phyloP scores from a whole-genome alignment of 345 rosid genomes.

The Eucalyptus urophylla region DNA sequence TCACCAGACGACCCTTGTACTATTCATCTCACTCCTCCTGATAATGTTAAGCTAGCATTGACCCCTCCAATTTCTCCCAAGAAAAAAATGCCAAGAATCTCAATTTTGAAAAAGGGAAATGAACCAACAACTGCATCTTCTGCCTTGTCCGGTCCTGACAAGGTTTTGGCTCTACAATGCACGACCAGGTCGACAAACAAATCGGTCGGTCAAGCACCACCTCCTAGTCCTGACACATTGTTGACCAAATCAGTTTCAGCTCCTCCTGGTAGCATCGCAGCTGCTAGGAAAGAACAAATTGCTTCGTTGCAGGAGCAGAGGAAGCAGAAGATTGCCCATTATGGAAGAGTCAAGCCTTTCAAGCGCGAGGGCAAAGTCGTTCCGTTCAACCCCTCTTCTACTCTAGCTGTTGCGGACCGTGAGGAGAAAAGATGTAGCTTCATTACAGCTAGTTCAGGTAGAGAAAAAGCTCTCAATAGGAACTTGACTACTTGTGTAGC shows the following conservation, averaged over 20 bases:
- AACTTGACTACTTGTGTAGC: not conserved
- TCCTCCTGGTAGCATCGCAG: constrained; percentile 61
- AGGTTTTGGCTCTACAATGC: not conserved
- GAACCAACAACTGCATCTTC: not conserved
- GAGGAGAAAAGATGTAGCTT: constrained; percentile 58
- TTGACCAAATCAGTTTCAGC: constrained; percentile 1
- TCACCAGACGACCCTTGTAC: not conserved
- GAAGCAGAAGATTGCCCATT: constrained; percentile 48
- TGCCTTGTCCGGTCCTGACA: constrained; percentile 15
- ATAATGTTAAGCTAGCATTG: constrained; percentile 1
- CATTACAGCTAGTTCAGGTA: constrained; percentile 61
- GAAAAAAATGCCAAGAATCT: constrained; percentile 19
- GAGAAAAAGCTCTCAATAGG: not conserved
- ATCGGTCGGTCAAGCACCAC: not conserved
- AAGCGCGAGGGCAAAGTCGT: constrained; percentile 7
- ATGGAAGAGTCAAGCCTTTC: constrained; percentile 46
- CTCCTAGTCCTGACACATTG: not conserved
- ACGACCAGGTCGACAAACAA: not conserved
- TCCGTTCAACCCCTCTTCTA: constrained; percentile 3
- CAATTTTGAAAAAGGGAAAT: constrained; percentile 8
- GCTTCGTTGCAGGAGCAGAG: constrained; percentile 53
- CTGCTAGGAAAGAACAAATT: constrained; percentile 57
- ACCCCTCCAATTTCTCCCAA: constrained; percentile 59
- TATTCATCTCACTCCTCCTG: not conserved
- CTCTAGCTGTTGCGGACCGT: not conserved